Evolutionary conservation across 345 rosid species (phyloP), one percentile per base, ranked within the genome.

Genomic region (Brassica incana): DNA sequence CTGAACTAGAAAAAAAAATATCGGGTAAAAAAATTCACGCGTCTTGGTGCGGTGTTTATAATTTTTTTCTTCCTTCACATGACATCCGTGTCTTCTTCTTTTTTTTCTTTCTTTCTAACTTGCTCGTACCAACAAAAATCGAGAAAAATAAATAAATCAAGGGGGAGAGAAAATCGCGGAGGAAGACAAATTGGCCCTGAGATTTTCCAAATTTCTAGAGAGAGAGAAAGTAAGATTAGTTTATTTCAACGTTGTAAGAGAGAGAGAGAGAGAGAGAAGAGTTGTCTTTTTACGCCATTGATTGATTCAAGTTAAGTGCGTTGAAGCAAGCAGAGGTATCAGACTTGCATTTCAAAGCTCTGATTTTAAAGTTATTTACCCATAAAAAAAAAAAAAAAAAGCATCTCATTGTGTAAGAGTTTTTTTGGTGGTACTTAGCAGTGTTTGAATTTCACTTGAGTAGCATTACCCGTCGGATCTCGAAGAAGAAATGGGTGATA

Each of bases 401-500:
- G 23, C 23, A 1, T 20, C 23, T 20, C 25, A 23, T 29, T 5
- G 3, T 3, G 32, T 29, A 29, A 29, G 45, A 35, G 43, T 36
- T 40, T 8, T 23, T 29, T 18, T 65, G 2, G 25, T 69, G n/a
- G 16, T 72, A 20, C 18, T 36, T 40, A 0, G 10, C 18, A 33
- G 52, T 50, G 52, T 14, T 43, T 43, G 52, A 43, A 43, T 38
- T 38, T 38, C 45, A 43, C n/a, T 43, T 10, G n/a, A 43, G 5
- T 35, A 36, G 77, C 77, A 78, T 78, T 54, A 78, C 38, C 36
- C 2, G 1, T 63, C 16, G 54, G 54, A 48, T 4, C 54, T 48
- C 12, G 58, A 52, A 52, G 16, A 45, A 11, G 50, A 43, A n/a
- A 52, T 90, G 97, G 97, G 90, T 73, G 97, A 92, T 56, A 84